Evolutionary conservation across 345 rosid genomes (phyloP).

Genomic region (Salix purpurea): DNA sequence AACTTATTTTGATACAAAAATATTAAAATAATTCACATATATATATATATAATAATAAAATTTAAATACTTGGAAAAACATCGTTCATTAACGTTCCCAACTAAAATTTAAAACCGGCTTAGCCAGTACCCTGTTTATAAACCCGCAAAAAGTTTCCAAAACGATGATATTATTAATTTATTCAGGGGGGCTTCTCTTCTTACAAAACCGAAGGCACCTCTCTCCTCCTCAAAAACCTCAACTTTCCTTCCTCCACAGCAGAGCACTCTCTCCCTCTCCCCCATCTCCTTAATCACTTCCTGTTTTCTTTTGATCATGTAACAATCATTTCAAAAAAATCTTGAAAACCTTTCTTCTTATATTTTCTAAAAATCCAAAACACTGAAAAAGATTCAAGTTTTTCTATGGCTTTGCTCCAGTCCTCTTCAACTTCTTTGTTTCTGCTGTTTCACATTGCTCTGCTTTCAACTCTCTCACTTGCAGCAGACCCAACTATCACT

Average conservation of each 20-base stretch:
- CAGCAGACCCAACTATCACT: slow-evolving; percentile 55
- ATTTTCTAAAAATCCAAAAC: not conserved
- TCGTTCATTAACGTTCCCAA: too few species aligned
- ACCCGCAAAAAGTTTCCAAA: not conserved
- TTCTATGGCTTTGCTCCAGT: slow-evolving; percentile 3
- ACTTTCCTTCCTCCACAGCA: not conserved
- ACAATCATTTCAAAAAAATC: not conserved
- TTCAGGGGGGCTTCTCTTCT: not conserved
- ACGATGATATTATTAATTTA: not conserved
- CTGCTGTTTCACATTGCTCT: slow-evolving; percentile 35
- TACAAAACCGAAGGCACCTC: not conserved
- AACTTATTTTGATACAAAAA: too few species aligned
- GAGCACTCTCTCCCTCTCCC: not conserved
- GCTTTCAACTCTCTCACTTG: slow-evolving; percentile 41
- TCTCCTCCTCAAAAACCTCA: not conserved
- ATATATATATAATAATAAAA: too few species aligned
- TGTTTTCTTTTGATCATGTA: not conserved
- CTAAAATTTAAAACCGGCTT: not conserved
- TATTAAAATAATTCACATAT: too few species aligned
- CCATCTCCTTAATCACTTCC: not conserved
- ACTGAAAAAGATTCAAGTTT: not conserved
- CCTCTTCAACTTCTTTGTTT: slow-evolving; percentile 15
- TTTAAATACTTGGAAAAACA: too few species aligned
- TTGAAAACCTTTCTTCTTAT: not conserved
- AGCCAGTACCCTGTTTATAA: not conserved